These are phyloP conservation scores for Boletellus ananiceps DNA, from an alignment of 768 basidiomycete genomes.

Conservation along the genomic window DNA sequence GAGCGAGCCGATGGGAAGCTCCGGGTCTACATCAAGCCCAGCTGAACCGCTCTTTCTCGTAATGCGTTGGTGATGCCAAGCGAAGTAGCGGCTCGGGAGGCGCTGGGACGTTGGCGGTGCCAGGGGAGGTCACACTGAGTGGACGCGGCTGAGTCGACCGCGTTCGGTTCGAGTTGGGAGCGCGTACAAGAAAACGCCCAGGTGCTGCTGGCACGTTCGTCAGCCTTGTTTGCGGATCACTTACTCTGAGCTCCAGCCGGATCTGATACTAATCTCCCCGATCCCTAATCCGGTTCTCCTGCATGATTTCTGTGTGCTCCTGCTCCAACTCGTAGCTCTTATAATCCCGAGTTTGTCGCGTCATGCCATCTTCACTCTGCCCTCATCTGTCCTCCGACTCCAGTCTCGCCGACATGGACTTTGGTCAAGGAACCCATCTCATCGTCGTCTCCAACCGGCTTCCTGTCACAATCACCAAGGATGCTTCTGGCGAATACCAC, in stretches of 20 bases:
- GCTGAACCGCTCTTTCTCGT: too few species aligned
- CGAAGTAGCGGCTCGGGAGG: too few species aligned
- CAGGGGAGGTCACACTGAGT: too few species aligned
- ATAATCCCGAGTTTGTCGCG: constrained; percentile 17
- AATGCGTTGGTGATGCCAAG: too few species aligned
- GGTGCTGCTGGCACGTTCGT: neutral
- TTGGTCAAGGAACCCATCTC: constrained; percentile 60
- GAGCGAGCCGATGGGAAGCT: too few species aligned
- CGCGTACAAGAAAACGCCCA: too few species aligned
- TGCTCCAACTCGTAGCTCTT: constrained; percentile 22
- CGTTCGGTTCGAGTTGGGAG: too few species aligned
- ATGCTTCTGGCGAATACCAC: constrained; percentile 88
- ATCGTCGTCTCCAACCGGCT: constrained; percentile 95
- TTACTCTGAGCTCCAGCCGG: constrained; percentile 3
- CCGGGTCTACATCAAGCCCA: too few species aligned
- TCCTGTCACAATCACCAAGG: constrained; percentile 93
- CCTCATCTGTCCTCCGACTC: constrained; percentile 21
- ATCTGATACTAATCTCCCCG: constrained; percentile 28
- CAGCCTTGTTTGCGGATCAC: too few species aligned
- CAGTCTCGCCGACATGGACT: constrained; percentile 40
- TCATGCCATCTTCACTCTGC: constrained; percentile 27
- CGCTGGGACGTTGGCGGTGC: too few species aligned
- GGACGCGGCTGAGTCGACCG: too few species aligned
- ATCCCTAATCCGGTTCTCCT: constrained; percentile 27
- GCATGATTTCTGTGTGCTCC: constrained; percentile 18